Evolutionary conservation across 2,329 filamentous ascomycete species (phyloP).

Genomic region (Pseudopithomyces maydicus): DNA sequence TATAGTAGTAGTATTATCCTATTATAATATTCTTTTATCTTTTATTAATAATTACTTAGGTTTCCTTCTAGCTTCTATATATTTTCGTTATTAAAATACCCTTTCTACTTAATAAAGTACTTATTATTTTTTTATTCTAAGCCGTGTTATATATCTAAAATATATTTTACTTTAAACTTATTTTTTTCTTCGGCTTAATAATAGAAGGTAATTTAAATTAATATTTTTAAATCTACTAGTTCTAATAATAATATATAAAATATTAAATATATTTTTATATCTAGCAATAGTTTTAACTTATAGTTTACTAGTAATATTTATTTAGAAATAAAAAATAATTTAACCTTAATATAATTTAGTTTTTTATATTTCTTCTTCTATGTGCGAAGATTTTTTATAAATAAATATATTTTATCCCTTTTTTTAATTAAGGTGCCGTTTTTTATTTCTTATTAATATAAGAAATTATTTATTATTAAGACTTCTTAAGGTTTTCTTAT

Average conservation of each 20-base stretch:
- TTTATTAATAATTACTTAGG: not conserved
- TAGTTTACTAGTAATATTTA: slow-evolving; percentile 3
- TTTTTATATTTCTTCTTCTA: not conserved
- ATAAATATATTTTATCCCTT: slow-evolving; percentile 4
- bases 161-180: not conserved
- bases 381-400: slow-evolving; percentile 4
- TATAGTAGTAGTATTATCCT: too few relatives aligned
- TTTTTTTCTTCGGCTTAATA: not conserved
- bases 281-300: not conserved
- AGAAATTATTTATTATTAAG: slow-evolving; percentile 5
- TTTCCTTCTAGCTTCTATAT: not conserved
- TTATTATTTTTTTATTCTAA: not conserved
- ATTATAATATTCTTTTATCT: not conserved
- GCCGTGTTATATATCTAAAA: not conserved
- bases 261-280: not conserved
- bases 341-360: slow-evolving; percentile 1
- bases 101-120: slow-evolving; percentile 4
- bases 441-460: slow-evolving; percentile 8
- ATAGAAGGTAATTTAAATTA: slow-evolving; percentile 5
- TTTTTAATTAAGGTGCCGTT: slow-evolving; percentile 5
- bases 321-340: not conserved
- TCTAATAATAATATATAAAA: not conserved
- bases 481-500: not conserved
- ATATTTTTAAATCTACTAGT: slow-evolving; percentile 2
- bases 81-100: slow-evolving; percentile 1